Percentiles rank a stretch among this genome's conserved stretches.
Evolutionary conservation across 768 basidiomycete genomes (phyloP).

Genomic region (Rhodosporidiobolus odoratus): DNA sequence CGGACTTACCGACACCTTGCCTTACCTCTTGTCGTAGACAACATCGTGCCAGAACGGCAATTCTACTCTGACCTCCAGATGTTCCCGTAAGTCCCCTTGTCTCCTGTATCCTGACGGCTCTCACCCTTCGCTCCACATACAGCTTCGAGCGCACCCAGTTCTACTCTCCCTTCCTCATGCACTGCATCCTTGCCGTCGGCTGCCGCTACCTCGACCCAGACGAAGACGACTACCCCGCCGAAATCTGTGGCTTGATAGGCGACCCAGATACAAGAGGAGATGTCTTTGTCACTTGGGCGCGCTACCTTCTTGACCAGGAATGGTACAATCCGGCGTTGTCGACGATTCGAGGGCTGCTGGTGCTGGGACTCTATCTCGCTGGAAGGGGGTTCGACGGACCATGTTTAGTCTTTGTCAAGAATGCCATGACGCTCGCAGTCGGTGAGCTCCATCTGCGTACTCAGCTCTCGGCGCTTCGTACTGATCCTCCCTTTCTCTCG

Average conservation of each 20-base stretch:
- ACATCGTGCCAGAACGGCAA: slow-evolving; percentile 20
- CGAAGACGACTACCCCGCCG: slow-evolving; percentile 20
- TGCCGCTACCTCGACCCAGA: slow-evolving; percentile 35
- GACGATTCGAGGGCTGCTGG: slow-evolving; percentile 29
- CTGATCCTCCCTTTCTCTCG: neutral
- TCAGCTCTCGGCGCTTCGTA: neutral
- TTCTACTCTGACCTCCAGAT: slow-evolving; percentile 27
- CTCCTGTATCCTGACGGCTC: neutral
- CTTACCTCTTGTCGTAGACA: slow-evolving; percentile 7
- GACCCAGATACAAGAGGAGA: slow-evolving; percentile 31
- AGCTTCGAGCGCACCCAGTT: slow-evolving; percentile 21
- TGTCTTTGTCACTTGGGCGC: slow-evolving; percentile 24
- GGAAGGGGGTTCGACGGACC: slow-evolving; percentile 26
- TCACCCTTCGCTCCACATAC: neutral
- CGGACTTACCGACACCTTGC: neutral
- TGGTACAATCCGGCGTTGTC: slow-evolving; percentile 21
- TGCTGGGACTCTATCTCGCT: slow-evolving; percentile 20
- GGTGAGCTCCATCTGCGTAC: neutral
- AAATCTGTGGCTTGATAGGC: slow-evolving; percentile 27
- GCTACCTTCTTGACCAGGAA: slow-evolving; percentile 32
- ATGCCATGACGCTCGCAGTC: slow-evolving; percentile 13
- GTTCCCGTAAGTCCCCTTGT: slow-evolving; percentile 3
- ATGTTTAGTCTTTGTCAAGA: slow-evolving; percentile 23
- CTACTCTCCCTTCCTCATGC: slow-evolving; percentile 32
- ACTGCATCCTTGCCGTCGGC: slow-evolving; percentile 29